These are phyloP conservation scores for Alternaria rosae DNA, from an alignment of 2,329 filamentous ascomycete species.

Conservation along the genomic window DNA sequence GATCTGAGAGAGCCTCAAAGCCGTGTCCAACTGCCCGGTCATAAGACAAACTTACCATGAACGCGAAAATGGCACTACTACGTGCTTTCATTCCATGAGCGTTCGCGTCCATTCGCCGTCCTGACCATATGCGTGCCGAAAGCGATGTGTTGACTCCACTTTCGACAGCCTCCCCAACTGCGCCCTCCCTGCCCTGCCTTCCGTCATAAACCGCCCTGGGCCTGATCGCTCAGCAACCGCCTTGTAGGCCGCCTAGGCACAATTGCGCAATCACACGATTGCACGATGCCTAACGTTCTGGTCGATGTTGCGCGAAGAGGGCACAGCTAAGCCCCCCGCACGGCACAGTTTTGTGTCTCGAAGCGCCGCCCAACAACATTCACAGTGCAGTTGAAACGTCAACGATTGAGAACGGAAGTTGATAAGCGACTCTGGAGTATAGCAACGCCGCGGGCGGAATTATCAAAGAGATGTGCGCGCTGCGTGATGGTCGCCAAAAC, in stretches of 20 bases:
- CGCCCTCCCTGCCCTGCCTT: slow-evolving; percentile 1
- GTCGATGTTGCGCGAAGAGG: neutral
- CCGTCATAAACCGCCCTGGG: neutral
- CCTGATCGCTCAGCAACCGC: neutral
- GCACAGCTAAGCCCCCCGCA: slow-evolving; percentile 6
- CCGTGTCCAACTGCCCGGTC: neutral
- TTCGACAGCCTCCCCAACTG: slow-evolving; percentile 5
- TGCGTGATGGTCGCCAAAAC: neutral
- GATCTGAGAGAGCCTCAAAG: neutral
- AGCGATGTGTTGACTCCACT: neutral
- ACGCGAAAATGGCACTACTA: neutral
- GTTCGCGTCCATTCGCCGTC: neutral
- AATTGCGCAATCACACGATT: neutral
- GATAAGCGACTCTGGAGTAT: neutral
- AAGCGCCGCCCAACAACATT: slow-evolving; percentile 7
- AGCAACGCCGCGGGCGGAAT: neutral
- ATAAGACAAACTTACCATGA: neutral
- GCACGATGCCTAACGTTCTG: neutral
- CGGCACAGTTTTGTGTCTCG: slow-evolving; percentile 8
- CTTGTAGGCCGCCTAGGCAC: slow-evolving; percentile 4
- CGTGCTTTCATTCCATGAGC: neutral
- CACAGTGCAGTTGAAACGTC: neutral
- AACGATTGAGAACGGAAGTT: too few species aligned
- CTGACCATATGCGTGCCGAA: neutral
- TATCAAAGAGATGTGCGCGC: neutral